phyloP scores from a whole-genome alignment of 768 basidiomycete genomes.

The Hemileccinum rubropunctum region DNA sequence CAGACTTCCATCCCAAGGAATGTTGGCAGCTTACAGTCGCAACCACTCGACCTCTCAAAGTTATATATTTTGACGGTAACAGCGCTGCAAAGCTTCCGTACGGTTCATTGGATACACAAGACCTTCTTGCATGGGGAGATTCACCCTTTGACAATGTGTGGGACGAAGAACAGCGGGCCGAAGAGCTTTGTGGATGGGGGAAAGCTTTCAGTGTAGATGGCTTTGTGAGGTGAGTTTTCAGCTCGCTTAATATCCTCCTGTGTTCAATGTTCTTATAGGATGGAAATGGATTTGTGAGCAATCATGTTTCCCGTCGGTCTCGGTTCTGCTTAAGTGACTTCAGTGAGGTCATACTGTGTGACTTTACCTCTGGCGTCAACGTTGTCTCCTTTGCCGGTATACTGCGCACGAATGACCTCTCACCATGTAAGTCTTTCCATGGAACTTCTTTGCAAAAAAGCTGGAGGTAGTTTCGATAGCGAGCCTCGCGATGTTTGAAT shows the following conservation, averaged over 20 bases:
- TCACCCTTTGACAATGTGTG: constrained; percentile 14
- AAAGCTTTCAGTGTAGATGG: constrained; percentile 31
- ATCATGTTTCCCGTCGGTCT: background rate
- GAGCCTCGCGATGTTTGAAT: background rate
- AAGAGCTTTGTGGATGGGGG: constrained; percentile 34
- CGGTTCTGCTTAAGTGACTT: constrained; percentile 1
- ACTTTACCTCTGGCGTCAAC: constrained; percentile 41
- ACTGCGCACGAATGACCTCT: background rate
- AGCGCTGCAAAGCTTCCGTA: constrained; percentile 29
- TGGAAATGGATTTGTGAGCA: constrained; percentile 50
- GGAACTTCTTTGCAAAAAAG: background rate
- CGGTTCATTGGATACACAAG: constrained; percentile 37
- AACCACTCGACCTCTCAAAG: constrained; percentile 24
- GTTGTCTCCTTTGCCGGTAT: constrained; percentile 40
- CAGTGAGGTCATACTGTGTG: constrained; percentile 52
- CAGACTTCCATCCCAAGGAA: background rate
- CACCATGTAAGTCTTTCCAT: background rate
- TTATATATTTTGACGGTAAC: constrained; percentile 36
- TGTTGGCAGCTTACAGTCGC: constrained; percentile 16
- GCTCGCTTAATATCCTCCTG: background rate
- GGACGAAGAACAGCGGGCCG: constrained; percentile 25
- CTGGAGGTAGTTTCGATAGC: background rate
- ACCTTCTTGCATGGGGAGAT: constrained; percentile 32
- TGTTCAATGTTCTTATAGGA: constrained; percentile 23
- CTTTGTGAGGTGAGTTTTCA: constrained; percentile 27